Evolutionary conservation across 2,329 filamentous ascomycete species (phyloP), one percentile per base, ranked within the genome.

Genomic region (Mariannaea sp.): DNA sequence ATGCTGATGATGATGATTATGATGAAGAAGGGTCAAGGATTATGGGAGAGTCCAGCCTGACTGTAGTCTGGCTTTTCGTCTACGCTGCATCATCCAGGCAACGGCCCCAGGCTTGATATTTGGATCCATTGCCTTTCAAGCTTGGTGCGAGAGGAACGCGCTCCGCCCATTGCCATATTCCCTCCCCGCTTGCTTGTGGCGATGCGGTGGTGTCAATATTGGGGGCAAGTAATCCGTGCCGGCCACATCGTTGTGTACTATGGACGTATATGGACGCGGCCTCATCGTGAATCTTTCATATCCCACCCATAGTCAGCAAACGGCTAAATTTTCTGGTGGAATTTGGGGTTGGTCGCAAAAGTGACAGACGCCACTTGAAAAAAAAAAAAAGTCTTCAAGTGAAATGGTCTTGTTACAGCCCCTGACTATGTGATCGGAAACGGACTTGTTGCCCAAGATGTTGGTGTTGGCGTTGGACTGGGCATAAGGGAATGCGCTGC

Each of bases 51-150:
- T n/a, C 14, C 35, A 47, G 35, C 29, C 42, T 35, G 55, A 52
- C 55, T 58, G 52, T 49, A 57, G 50, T 60, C 56, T 51, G 53
- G 57, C 50, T 44, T n/a, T n/a, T 56, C 46, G 57, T 60, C 47
- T 45, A 44, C 30, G 29, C 35, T 27, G 50, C 14, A 49, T 12
- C 35, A 16, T 35, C 36, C 49, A 44, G 40, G 38, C 46, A 26
- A 50, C 20, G 41, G 42, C 35, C 39, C n/a, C 27, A 24, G 47
- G 55, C 35, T 47, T 40, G 32, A 49, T 27, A 36, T 33, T 50
- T 29, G 48, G 49, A 51, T n/a, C 49, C 51, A 39, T 54, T 58
- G 49, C 51, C 40, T 58, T 38, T 46, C 40, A 36, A 55, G 54
- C 45, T 49, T 49, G 53, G 54, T 54, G 53, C 33, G 29, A 46